These are phyloP conservation scores for Cryphonectria naterciae DNA, from an alignment of 2,329 filamentous ascomycete genomes.

Conservation along the genomic window DNA sequence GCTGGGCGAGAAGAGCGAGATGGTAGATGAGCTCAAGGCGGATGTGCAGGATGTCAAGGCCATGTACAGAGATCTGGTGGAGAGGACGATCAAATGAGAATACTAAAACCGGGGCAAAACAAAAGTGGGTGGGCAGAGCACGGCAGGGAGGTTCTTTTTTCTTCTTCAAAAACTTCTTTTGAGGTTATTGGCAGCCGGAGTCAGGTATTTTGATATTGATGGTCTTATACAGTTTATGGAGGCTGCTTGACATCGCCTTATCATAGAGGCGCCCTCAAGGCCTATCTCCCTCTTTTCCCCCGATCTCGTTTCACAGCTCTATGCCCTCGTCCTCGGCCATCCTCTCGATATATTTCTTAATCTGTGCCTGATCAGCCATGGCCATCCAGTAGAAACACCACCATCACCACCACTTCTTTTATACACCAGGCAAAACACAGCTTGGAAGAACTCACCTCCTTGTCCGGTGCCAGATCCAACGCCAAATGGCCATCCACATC, in stretches of 20 bases:
- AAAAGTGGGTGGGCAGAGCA: not conserved
- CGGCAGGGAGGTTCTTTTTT: not conserved
- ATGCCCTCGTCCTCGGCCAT: slow-evolving; percentile 85
- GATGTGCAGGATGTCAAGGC: slow-evolving; percentile 93
- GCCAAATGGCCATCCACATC: slow-evolving; percentile 72
- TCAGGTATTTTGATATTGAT: slow-evolving; percentile 25
- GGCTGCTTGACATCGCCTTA: not conserved
- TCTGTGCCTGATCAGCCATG: slow-evolving; percentile 48
- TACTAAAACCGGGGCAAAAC: no score
- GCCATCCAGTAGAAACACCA: not conserved
- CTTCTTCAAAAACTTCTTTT: not conserved
- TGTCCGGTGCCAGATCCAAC: slow-evolving; percentile 83
- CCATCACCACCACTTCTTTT: slow-evolving; percentile 24
- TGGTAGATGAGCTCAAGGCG: slow-evolving; percentile 85
- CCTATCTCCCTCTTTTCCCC: no score
- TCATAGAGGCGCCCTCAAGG: no score
- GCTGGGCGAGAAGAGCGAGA: slow-evolving; percentile 95
- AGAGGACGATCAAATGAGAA: slow-evolving; percentile 72
- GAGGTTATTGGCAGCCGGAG: slow-evolving; percentile 12
- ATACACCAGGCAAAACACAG: not conserved
- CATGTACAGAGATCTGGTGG: slow-evolving; percentile 92
- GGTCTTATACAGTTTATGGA: slow-evolving; percentile 17
- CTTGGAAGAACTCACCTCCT: slow-evolving; percentile 62
- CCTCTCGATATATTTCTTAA: slow-evolving; percentile 75
- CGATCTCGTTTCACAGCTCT: slow-evolving; percentile 47